Conservation (phyloP, 495 filamentous ascomycete genomes). For the Elasticomyces elasticus region DNA sequence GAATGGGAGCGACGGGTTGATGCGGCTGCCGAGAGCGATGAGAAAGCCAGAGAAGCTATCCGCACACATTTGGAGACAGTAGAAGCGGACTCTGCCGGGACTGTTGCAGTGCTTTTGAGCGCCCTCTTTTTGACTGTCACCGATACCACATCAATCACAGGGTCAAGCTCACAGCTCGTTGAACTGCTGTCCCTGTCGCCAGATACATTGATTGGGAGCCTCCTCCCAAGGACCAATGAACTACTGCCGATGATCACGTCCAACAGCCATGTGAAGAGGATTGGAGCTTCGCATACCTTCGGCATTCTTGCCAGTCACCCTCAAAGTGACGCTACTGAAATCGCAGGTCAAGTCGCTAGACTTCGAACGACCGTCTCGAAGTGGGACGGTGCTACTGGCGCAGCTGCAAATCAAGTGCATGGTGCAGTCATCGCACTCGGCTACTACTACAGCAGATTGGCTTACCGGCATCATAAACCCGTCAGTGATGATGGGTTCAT, state of each 20-base stretch:
- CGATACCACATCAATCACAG: not conserved
- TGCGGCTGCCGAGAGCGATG: conserved; percentile 54
- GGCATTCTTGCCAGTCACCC: conserved; percentile 69
- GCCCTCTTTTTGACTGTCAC: conserved; percentile 23
- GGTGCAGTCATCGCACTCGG: conserved; percentile 50
- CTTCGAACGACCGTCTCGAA: conserved; percentile 34
- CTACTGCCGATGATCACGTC: not conserved
- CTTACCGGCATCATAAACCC: conserved; percentile 35
- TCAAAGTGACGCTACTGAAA: conserved; percentile 29
- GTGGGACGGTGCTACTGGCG: conserved; percentile 53
- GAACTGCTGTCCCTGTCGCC: conserved; percentile 16
- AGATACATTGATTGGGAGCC: not conserved
- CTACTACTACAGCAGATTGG: conserved; percentile 50
- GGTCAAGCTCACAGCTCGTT: not conserved
- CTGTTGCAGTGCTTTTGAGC: conserved; percentile 22
- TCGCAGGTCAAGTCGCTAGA: conserved; percentile 35
- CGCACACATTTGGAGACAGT: conserved; percentile 25
- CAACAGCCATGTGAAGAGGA: conserved; percentile 25
- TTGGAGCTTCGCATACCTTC: conserved; percentile 56
- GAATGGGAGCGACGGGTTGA: conserved; percentile 82
- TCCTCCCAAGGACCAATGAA: not conserved
- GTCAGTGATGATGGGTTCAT: conserved; percentile 30
- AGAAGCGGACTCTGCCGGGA: not conserved
- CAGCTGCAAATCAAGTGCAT: conserved; percentile 48
- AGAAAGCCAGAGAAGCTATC: conserved; percentile 48